Evolutionary conservation across 2,329 filamentous ascomycete species (phyloP).

Genomic region (Venturia oleaginea): DNA sequence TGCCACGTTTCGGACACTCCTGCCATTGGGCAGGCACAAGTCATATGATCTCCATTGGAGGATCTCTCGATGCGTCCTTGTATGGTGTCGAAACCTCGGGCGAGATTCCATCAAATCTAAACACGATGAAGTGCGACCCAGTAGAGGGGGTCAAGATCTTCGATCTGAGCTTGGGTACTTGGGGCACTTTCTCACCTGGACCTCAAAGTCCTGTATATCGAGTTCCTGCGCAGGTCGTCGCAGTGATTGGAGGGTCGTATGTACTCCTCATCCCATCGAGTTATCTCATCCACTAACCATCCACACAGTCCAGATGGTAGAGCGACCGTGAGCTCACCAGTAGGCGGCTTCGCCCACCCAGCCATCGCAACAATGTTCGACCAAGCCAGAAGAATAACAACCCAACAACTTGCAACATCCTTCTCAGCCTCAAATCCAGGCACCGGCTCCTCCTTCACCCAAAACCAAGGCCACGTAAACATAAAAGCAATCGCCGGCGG

Average conservation of each 20-base stretch:
- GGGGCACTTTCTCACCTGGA: neutral
- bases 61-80: constrained; percentile 16
- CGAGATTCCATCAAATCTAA: neutral
- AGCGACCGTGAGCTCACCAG: neutral
- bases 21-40: constrained; percentile 30
- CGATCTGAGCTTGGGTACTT: neutral
- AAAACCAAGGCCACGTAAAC: neutral
- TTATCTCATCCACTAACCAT: neutral
- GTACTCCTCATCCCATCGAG: neutral
- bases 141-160: neutral
- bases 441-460: no score
- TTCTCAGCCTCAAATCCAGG: no score
- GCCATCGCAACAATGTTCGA: constrained; percentile 2
- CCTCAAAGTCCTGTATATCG: neutral
- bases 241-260: neutral
- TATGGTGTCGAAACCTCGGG: neutral
- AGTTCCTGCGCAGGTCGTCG: neutral
- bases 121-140: neutral
- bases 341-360: neutral
- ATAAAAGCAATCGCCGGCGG: neutral
- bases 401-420: neutral
- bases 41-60: constrained; percentile 36
- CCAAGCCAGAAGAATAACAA: neutral
- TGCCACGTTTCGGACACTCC: constrained; percentile 32
- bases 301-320: neutral